These are phyloP conservation scores for Phytopythium litorale DNA, from an alignment of 352 stramenopile species.

Conservation along the genomic window DNA sequence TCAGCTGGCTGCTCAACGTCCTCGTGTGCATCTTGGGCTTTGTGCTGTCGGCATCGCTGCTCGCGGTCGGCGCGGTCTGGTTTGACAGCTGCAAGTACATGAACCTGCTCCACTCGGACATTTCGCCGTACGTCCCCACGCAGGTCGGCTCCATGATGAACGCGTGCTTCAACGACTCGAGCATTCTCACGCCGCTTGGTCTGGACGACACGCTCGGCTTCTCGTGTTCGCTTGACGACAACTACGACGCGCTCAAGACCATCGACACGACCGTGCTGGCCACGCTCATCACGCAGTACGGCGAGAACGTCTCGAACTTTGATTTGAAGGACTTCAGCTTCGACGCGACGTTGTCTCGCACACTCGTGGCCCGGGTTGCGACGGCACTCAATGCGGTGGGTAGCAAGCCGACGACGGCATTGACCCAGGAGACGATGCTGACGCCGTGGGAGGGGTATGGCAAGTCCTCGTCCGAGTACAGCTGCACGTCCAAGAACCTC, in stretches of 20 bases:
- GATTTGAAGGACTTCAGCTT: constrained; percentile 64
- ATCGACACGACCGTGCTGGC: constrained; percentile 37
- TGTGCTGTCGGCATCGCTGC: constrained; percentile 59
- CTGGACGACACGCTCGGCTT: constrained; percentile 49
- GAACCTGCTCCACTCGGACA: constrained; percentile 68
- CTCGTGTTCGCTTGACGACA: constrained; percentile 64
- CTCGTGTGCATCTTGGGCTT: constrained; percentile 81
- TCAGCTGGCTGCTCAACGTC: constrained; percentile 67
- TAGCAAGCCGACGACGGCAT: constrained; percentile 9
- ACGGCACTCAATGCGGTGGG: constrained; percentile 20
- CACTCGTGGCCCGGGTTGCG: constrained; percentile 37
- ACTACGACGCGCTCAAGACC: constrained; percentile 35
- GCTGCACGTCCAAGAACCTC: constrained; percentile 25
- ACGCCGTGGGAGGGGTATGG: constrained; percentile 54
- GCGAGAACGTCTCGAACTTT: constrained; percentile 42
- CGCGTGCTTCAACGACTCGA: constrained; percentile 68
- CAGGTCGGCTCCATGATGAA: constrained; percentile 56
- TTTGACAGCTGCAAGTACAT: constrained; percentile 83
- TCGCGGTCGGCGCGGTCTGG: constrained; percentile 74
- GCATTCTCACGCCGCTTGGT: constrained; percentile 48
- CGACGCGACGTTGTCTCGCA: constrained; percentile 43
- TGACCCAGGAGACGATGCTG: constrained; percentile 61
- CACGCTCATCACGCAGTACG: constrained; percentile 39
- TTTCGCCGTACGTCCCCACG: constrained; percentile 66
- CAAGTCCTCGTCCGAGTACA: constrained; percentile 13